Evolutionary conservation across 2,329 filamentous ascomycete species (phyloP).

Genomic region (Neocatenulostroma microsporum): DNA sequence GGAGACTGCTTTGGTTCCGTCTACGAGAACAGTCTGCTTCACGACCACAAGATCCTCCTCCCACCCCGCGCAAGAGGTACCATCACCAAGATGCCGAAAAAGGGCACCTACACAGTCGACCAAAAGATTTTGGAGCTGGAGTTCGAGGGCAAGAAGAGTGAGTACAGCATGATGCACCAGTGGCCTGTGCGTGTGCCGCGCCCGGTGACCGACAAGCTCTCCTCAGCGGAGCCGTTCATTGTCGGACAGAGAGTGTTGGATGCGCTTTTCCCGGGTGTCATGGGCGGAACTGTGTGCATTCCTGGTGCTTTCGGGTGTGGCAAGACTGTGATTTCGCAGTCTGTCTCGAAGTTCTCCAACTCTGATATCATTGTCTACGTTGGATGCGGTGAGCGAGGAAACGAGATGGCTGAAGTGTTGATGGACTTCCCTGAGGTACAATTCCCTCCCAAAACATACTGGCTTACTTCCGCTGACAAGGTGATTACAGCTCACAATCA

Average conservation of each 20-base stretch:
- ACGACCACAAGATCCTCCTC: constrained; percentile 86
- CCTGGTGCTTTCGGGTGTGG: constrained; percentile 97
- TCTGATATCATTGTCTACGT: constrained; percentile 98
- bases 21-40: constrained; percentile 90
- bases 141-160: constrained; percentile 91
- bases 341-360: constrained; percentile 99
- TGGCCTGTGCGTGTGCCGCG: constrained; percentile 97
- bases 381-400: constrained; percentile 83
- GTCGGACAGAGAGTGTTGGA: constrained; percentile 96
- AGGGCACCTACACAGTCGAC: constrained; percentile 88
- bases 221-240: constrained; percentile 82
- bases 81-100: constrained; percentile 81
- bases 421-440: constrained; percentile 92
- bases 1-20: constrained; percentile 94
- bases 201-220: constrained; percentile 84
- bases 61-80: constrained; percentile 84
- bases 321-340: constrained; percentile 98
- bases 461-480: constrained; percentile 18
- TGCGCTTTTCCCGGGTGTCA: constrained; percentile 89
- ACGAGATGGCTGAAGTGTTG: constrained; percentile 99
- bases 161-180: constrained; percentile 96
- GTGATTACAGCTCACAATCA: constrained; percentile 65
- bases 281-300: constrained; percentile 96
- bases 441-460: background rate
- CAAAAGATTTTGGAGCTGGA: constrained; percentile 93